Evolutionary conservation across 1,284 basidiomycete genomes (phyloP), one percentile per base, ranked within the genome.

Genomic region (Microstroma glucosiphilum): DNA sequence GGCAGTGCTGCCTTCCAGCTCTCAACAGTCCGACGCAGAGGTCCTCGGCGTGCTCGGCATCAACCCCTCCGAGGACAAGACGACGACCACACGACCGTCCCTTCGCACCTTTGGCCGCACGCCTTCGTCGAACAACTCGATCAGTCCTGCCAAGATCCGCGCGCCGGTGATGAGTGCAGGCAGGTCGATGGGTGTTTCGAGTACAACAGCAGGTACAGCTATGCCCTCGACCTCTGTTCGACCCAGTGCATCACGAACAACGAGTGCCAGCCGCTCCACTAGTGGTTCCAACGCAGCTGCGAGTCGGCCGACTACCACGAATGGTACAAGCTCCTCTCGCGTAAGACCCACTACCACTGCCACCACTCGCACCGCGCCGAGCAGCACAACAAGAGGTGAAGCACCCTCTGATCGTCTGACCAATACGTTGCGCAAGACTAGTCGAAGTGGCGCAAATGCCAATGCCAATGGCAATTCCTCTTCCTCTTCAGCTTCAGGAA

Each of bases 1-100:
- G 49, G 42, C 58, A 15, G 58, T 37, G 40, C 46, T 58, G 19
- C 37, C 57, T 8, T 43, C 57, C 6, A 48, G 46, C 46, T 54
- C 51, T 17, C 51, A 21, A 21, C 17, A 25, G 13, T 54, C 51
- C 19, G 51, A 54, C 25, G 51, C 51, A 15, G 51, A 54, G 21
- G 51, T 54, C 21, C 21, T 54, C 6, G 51, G 51, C 21, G 51
- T 54, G 17, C n/a, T 54, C 51, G 51, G 51, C 51, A 26, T 54
- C 21, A 54, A 54, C 51, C 21, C 13, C 17, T 15, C n/a, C 4
- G 17, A 54, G 51, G 25, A 54, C 51, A 48, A 48, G 21, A 6
- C 43, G 21, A n/a, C 11, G 11, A 12, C 43, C 15, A 12, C 21
- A 4, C 43, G 43, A 48, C 43, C 43, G 6, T 48, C 43, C 7